phyloP scores from a whole-genome alignment of 345 rosid species.

The Kandelia obovata region DNA sequence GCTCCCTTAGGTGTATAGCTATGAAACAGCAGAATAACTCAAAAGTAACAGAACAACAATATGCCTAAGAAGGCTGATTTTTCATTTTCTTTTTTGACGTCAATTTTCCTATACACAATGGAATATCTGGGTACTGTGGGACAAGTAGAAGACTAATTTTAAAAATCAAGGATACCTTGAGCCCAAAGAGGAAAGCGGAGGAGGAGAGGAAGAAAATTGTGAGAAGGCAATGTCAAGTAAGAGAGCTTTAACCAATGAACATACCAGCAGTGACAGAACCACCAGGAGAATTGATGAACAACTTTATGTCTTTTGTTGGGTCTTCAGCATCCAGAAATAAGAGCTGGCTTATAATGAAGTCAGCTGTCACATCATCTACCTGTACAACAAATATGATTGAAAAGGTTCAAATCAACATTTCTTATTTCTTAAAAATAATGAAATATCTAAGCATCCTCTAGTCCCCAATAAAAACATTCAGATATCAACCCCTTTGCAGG shows the following conservation, averaged over 20 bases:
- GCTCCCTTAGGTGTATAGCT: not conserved
- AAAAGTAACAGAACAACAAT: too few species aligned
- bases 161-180: too few species aligned
- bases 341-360: constrained; percentile 84
- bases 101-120: too few species aligned
- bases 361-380: constrained; percentile 89
- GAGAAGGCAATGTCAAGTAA: not conserved
- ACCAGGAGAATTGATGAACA: constrained; percentile 91
- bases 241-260: not conserved
- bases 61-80: too few species aligned
- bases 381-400: constrained; percentile 24
- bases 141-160: too few species aligned
- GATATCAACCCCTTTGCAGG: too few species aligned
- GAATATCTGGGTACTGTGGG: too few species aligned
- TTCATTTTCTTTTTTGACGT: too few species aligned
- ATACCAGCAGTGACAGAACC: constrained; percentile 91
- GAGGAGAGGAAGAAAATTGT: not conserved
- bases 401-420: not conserved
- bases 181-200: not conserved
- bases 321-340: constrained; percentile 87
- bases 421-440: not conserved
- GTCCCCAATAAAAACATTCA: too few species aligned
- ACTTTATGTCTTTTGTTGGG: constrained; percentile 62
- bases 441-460: not conserved
- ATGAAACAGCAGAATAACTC: too few species aligned